Conservation (phyloP, 2,329 filamentous ascomycete species). For the Colletotrichum phormii region DNA sequence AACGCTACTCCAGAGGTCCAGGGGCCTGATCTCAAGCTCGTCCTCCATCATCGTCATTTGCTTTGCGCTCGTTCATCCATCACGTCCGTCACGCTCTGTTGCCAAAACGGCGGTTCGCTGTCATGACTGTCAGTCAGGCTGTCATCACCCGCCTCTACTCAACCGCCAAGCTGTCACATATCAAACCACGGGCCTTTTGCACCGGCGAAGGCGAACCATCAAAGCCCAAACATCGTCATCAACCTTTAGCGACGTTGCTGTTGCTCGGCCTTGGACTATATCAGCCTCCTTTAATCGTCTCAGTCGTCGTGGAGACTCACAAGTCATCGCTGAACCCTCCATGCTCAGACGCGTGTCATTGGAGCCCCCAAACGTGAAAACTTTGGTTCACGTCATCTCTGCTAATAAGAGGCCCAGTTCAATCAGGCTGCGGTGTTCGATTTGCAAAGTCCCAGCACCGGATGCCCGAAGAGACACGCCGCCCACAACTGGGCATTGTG, state of each 20-base stretch:
- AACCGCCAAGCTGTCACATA: conserved; percentile 29
- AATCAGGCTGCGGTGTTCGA: conserved; percentile 18
- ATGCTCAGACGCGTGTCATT: conserved; percentile 10
- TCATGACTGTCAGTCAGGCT: conserved; percentile 17
- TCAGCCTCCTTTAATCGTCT: conserved; percentile 7
- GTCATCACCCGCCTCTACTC: neutral
- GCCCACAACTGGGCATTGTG: conserved; percentile 13
- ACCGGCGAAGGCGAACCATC: neutral
- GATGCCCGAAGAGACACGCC: conserved; percentile 2
- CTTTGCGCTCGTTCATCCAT: neutral
- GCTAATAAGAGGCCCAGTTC: conserved; percentile 12
- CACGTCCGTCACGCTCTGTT: neutral
- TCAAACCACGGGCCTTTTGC: conserved; percentile 9
- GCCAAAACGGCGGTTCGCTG: conserved; percentile 12
- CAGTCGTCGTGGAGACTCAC: conserved; percentile 27
- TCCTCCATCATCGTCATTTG: neutral
- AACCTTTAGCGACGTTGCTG: neutral
- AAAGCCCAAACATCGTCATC: neutral
- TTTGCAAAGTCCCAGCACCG: neutral
- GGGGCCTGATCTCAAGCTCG: conserved; percentile 19
- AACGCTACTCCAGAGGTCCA: conserved; percentile 22
- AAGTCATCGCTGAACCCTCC: conserved; percentile 5
- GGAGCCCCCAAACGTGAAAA: neutral
- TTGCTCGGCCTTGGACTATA: conserved; percentile 20
- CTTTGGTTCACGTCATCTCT: conserved; percentile 27